These are phyloP conservation scores for Mycena maculata DNA, from an alignment of 768 basidiomycete species.

Conservation along the genomic window DNA sequence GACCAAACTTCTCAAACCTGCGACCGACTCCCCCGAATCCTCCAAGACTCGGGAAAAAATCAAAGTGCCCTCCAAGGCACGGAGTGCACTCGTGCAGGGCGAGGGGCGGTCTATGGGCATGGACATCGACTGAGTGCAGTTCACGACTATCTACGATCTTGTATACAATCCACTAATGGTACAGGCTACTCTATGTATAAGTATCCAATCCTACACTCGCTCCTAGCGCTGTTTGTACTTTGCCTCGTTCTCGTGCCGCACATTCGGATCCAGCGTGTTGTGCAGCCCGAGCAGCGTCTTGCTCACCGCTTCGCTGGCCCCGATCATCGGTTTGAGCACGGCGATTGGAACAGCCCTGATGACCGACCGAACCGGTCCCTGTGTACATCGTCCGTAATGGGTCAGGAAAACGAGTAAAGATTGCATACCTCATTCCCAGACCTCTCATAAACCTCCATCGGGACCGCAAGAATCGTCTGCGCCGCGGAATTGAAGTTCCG, in stretches of 20 bases:
- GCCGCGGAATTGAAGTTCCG: constrained; percentile 93
- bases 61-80: constrained; percentile 71
- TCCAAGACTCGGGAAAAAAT: constrained; percentile 80
- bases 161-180: constrained; percentile 34
- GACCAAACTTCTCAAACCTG: constrained; percentile 72
- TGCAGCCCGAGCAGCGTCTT: constrained; percentile 95
- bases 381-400: constrained; percentile 21
- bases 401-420: neutral
- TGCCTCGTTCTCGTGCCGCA: constrained; percentile 85
- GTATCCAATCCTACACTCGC: constrained; percentile 11
- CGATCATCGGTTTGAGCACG: constrained; percentile 97
- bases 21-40: constrained; percentile 55
- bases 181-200: constrained; percentile 31
- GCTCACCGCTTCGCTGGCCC: constrained; percentile 95
- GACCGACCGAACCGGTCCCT: constrained; percentile 95
- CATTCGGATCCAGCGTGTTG: constrained; percentile 90
- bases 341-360: constrained; percentile 98
- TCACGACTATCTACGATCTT: constrained; percentile 17
- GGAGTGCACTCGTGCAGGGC: constrained; percentile 82
- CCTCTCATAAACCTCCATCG: constrained; percentile 98
- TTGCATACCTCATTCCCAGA: constrained; percentile 85
- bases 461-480: constrained; percentile 97
- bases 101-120: constrained; percentile 93
- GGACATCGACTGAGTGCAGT: constrained; percentile 73
- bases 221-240: constrained; percentile 89